Percentiles rank a stretch among this genome's conserved stretches.
phyloP scores from a whole-genome alignment of 169 alveolate genomes.

The Hepatocystis sp. region DNA sequence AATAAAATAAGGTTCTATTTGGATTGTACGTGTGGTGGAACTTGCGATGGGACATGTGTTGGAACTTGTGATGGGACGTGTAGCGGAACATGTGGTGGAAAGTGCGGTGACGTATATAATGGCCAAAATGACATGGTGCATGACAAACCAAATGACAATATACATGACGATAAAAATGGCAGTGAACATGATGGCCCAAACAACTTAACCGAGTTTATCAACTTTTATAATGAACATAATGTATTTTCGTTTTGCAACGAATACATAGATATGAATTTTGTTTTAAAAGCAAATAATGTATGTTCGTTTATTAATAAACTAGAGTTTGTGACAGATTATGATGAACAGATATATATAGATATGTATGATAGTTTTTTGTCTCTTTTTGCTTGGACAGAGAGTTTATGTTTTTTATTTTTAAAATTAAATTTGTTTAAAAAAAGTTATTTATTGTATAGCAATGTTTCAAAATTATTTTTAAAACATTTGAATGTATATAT shows the following conservation, averaged over 20 bases:
- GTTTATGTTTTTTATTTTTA: constrained; percentile 19
- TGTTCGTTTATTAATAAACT: constrained; percentile 20
- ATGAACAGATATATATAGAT: constrained; percentile 50
- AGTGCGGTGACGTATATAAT: no score
- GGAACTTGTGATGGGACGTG: no score
- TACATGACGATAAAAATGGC: neutral
- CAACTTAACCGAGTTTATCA: constrained; percentile 11
- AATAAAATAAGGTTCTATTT: no score
- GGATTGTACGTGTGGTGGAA: no score
- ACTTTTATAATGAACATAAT: constrained; percentile 57
- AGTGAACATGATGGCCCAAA: neutral
- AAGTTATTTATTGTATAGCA: constrained; percentile 39
- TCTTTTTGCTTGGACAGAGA: constrained; percentile 59
- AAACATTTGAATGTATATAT: constrained; percentile 43
- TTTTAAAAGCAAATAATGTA: constrained; percentile 32
- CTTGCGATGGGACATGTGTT: no score
- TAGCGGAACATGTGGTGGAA: no score
- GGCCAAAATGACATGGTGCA: no score
- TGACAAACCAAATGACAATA: no score
- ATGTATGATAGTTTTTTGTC: constrained; percentile 57
- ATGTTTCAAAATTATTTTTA: constrained; percentile 23
- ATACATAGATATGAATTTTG: constrained; percentile 31
- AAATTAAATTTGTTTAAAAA: constrained; percentile 60
- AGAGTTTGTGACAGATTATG: constrained; percentile 50
- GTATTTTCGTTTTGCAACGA: constrained; percentile 54